These are phyloP conservation scores for Leccinum variicolor DNA, from an alignment of 768 basidiomycete genomes.

Conservation along the genomic window DNA sequence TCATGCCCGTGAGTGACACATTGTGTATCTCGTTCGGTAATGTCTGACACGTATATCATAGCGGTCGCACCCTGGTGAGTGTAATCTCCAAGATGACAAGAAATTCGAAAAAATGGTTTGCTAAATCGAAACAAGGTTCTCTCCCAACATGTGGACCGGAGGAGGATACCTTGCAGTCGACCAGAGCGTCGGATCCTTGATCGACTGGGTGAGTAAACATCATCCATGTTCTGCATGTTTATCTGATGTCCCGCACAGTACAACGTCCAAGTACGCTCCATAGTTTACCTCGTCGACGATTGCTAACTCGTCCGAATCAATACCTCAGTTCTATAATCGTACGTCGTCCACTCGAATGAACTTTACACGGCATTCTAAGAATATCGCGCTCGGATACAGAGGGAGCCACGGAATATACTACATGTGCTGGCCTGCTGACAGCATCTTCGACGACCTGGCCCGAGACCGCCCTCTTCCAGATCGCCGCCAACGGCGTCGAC, in stretches of 20 bases:
- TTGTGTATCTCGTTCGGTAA: not conserved
- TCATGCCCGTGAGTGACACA: slow-evolving; percentile 33
- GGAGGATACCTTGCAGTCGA: slow-evolving; percentile 41
- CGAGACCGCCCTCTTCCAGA: slow-evolving; percentile 53
- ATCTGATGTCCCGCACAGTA: slow-evolving; percentile 13
- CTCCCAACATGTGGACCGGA: slow-evolving; percentile 17
- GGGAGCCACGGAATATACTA: slow-evolving; percentile 61
- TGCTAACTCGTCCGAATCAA: not conserved
- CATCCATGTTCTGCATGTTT: not conserved
- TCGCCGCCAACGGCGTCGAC: slow-evolving; percentile 44
- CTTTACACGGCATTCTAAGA: not conserved
- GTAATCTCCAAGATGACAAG: not conserved
- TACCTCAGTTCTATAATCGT: slow-evolving; percentile 31
- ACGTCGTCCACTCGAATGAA: not conserved
- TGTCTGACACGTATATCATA: slow-evolving; percentile 1
- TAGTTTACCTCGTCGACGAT: not conserved
- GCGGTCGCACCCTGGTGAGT: slow-evolving; percentile 24
- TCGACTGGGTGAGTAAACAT: slow-evolving; percentile 39
- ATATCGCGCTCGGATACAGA: slow-evolving; percentile 34
- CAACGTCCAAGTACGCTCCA: slow-evolving; percentile 37
- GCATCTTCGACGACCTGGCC: slow-evolving; percentile 62
- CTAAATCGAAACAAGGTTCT: slow-evolving; percentile 16
- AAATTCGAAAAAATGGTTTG: not conserved
- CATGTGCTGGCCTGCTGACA: slow-evolving; percentile 56
- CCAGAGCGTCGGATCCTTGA: slow-evolving; percentile 37